phyloP scores from a whole-genome alignment of 2,329 filamentous ascomycete genomes.

The Aspergillus fumigatus region DNA sequence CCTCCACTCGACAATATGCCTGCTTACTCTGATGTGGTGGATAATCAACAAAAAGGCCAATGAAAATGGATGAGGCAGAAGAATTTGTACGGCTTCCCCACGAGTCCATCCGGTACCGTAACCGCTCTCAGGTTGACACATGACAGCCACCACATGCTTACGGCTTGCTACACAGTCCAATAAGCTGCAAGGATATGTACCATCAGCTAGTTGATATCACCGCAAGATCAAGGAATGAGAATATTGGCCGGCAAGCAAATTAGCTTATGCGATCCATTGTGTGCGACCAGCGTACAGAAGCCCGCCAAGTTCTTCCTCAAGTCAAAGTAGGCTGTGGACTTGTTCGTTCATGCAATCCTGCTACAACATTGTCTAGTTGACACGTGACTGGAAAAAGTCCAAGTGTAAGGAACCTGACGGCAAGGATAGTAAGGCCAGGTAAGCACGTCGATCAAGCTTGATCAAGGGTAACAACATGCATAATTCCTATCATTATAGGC shows the following conservation, averaged over 20 bases:
- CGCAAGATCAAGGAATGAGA: background rate
- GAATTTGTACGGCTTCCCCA: background rate
- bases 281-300: background rate
- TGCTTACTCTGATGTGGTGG: background rate
- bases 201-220: background rate
- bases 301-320: background rate
- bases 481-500: background rate
- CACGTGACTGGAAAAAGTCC: constrained; percentile 14
- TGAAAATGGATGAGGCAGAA: constrained; percentile 1
- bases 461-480: background rate
- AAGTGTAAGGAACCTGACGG: constrained; percentile 5
- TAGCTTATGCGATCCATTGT: background rate
- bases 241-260: background rate
- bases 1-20: background rate
- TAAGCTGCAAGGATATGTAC: background rate
- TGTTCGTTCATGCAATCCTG: background rate
- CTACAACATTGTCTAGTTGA: background rate
- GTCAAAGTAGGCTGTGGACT: background rate
- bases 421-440: background rate
- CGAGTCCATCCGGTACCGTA: background rate
- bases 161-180: background rate
- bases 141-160: background rate
- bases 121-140: background rate
- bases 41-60: background rate
- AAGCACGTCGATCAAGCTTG: background rate